Evolutionary conservation across 306 rosid species (phyloP).

Genomic region (Quercus gilva): DNA sequence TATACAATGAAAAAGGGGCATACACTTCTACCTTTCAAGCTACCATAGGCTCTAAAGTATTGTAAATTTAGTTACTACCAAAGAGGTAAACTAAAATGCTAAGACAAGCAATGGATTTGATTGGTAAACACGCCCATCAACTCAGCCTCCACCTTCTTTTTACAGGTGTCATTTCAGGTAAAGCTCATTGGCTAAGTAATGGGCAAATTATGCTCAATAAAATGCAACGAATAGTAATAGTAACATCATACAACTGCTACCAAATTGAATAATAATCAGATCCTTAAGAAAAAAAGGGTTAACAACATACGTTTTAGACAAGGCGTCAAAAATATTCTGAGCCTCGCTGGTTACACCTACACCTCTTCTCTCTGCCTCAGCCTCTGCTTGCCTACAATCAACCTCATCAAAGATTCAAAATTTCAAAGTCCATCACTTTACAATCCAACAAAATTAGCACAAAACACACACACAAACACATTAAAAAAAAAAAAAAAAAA

Average conservation of each 20-base stretch:
- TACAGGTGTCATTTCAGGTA: too few species aligned
- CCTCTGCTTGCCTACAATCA: slow-evolving; percentile 72
- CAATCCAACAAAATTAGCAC: not conserved
- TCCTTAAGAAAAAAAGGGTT: not conserved
- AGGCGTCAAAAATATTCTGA: slow-evolving; percentile 85
- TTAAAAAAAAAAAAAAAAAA: not conserved
- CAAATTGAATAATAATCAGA: not conserved
- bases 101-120: not conserved
- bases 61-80: not conserved
- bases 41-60: not conserved
- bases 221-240: not conserved
- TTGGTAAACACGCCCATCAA: too few species aligned
- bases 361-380: slow-evolving; percentile 89
- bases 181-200: not conserved
- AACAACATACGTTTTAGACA: slow-evolving; percentile 83
- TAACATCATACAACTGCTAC: not conserved
- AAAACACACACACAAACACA: not conserved
- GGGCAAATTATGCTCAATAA: not conserved
- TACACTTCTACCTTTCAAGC: not conserved
- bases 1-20: not conserved
- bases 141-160: too few species aligned
- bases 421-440: not conserved
- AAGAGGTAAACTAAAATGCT: not conserved
- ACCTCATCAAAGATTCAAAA: not conserved
- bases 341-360: slow-evolving; percentile 91